These are phyloP conservation scores for Phytophthora citricola DNA, from an alignment of 352 stramenopile species.

Conservation along the genomic window DNA sequence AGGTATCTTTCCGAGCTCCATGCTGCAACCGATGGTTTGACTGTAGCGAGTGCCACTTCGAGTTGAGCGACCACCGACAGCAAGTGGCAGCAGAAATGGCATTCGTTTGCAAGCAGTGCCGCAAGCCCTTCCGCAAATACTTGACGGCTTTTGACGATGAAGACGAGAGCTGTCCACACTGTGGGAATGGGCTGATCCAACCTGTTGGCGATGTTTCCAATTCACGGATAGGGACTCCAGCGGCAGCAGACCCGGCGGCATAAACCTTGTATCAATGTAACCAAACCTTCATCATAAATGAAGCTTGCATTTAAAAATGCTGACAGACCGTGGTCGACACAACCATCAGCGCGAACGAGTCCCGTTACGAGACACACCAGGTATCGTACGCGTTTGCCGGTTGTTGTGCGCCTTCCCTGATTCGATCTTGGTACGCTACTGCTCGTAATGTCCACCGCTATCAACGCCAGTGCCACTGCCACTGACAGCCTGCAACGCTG, in stretches of 20 bases:
- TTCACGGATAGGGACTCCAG: slow-evolving; percentile 6
- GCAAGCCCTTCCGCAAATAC: slow-evolving; percentile 70
- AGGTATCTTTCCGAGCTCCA: slow-evolving; percentile 72
- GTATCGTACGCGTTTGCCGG: background rate
- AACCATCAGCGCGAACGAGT: background rate
- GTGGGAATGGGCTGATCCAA: slow-evolving; percentile 53
- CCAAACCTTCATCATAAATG: background rate
- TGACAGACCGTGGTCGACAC: background rate
- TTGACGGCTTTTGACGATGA: slow-evolving; percentile 54
- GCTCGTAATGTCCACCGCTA: slow-evolving; percentile 10
- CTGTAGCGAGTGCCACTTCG: slow-evolving; percentile 79
- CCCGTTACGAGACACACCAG: background rate
- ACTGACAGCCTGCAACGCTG: background rate
- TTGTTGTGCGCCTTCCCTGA: background rate
- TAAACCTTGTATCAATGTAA: background rate
- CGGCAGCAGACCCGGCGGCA: background rate
- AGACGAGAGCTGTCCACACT: slow-evolving; percentile 74
- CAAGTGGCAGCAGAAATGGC: slow-evolving; percentile 52
- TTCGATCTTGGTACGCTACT: too few species aligned
- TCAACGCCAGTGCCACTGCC: background rate
- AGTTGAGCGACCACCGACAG: slow-evolving; percentile 66
- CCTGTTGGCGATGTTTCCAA: slow-evolving; percentile 13
- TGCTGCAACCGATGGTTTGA: slow-evolving; percentile 85
- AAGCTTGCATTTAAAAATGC: slow-evolving; percentile 2
- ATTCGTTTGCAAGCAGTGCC: slow-evolving; percentile 75